A percentile compares a stretch with the other conserved stretches of the same genome.
Conservation (phyloP, 139 green algal genomes). For the Prasinococcaceae sp. region DNA sequence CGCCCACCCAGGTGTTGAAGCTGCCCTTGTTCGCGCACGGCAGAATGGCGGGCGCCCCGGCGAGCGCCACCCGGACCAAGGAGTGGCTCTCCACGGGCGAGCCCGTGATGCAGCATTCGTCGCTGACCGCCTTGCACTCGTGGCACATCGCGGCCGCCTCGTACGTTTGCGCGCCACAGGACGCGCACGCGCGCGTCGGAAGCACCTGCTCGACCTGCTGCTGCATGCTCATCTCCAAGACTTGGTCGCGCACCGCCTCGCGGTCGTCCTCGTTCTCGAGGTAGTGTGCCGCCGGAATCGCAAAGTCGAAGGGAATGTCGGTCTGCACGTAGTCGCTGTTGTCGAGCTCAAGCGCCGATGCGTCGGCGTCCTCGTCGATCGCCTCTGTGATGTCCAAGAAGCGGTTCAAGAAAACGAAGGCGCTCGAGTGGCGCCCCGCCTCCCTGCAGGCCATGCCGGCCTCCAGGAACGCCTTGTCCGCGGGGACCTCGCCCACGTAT, state of each 20-base stretch:
- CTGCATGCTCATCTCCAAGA: constrained; percentile 55
- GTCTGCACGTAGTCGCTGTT: constrained; percentile 53
- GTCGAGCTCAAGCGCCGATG: constrained; percentile 33
- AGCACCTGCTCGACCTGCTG: constrained; percentile 42
- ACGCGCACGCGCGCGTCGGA: constrained; percentile 29
- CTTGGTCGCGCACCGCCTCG: constrained; percentile 47
- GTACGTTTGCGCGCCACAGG: constrained; percentile 46
- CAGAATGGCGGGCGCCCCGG: no score
- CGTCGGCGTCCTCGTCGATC: constrained; percentile 41
- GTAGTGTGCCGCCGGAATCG: constrained; percentile 42
- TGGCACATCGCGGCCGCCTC: constrained; percentile 48
- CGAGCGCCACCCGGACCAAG: no score
- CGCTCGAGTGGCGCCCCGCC: constrained; percentile 35
- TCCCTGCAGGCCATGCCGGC: constrained; percentile 33
- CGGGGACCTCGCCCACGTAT: constrained; percentile 48
- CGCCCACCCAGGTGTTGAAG: no score
- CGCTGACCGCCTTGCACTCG: constrained; percentile 39
- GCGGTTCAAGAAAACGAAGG: constrained; percentile 70
- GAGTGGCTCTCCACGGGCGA: no score
- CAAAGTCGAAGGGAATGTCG: constrained; percentile 53
- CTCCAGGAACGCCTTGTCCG: constrained; percentile 56
- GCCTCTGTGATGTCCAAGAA: constrained; percentile 68
- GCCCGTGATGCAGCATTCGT: no score
- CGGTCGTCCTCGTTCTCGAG: constrained; percentile 27
- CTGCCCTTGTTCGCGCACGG: no score